phyloP scores from a whole-genome alignment of 805 yeast genomes.

The Candida koratica region DNA sequence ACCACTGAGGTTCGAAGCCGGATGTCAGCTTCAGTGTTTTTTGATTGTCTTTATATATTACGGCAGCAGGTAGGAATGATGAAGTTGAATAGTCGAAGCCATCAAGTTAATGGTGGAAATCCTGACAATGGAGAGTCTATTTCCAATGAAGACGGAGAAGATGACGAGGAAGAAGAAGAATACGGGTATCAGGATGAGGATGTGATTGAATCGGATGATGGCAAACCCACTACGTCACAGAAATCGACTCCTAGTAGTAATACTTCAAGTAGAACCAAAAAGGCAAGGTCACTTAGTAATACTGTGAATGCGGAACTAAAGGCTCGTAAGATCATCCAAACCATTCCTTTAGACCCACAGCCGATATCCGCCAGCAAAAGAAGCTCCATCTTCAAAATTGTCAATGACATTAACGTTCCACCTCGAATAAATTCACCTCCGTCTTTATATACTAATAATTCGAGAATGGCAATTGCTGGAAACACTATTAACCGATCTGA shows the following conservation, averaged over 20 bases:
- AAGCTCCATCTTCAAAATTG: slow-evolving; percentile 31
- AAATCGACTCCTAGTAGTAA: slow-evolving; percentile 39
- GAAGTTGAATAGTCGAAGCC: slow-evolving; percentile 42
- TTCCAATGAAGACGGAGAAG: slow-evolving; percentile 23
- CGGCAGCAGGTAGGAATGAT: slow-evolving; percentile 88
- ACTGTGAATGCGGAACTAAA: slow-evolving; percentile 62
- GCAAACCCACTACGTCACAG: slow-evolving; percentile 20
- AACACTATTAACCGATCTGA: slow-evolving; percentile 15
- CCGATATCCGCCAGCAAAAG: slow-evolving; percentile 52
- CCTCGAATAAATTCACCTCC: slow-evolving; percentile 8
- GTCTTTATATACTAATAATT: slow-evolving; percentile 10
- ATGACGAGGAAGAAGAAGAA: slow-evolving; percentile 22
- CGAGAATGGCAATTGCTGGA: slow-evolving; percentile 17
- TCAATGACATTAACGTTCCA: neutral
- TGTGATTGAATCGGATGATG: slow-evolving; percentile 23
- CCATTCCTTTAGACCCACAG: slow-evolving; percentile 79
- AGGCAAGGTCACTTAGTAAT: slow-evolving; percentile 49
- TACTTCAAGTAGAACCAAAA: slow-evolving; percentile 32
- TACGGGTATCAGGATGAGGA: slow-evolving; percentile 19
- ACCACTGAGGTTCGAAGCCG: slow-evolving; percentile 68
- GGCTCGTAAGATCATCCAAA: slow-evolving; percentile 70
- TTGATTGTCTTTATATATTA: slow-evolving; percentile 82
- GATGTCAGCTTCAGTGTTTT: slow-evolving; percentile 89
- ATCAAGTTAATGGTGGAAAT: slow-evolving; percentile 24
- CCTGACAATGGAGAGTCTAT: slow-evolving; percentile 28